Base-by-base conservation (phyloP, 257 asterid genomes). In the Solanum commersonii region DNA sequence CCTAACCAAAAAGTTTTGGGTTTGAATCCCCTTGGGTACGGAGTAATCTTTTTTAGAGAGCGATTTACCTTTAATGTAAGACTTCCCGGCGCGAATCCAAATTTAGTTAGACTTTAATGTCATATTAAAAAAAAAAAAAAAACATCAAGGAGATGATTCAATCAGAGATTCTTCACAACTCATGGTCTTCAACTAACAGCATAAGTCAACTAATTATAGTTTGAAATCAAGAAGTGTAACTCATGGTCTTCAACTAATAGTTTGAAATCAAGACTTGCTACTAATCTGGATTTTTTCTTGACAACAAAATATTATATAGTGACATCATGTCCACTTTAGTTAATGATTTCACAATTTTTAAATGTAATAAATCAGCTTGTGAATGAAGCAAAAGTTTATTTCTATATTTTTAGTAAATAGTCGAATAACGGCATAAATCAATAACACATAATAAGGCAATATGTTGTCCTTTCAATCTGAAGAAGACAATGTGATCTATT, bases 111-210 rank as follows among this genome's bases (percentile, higher is more conserved):
- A 13, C 56, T 4, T 44, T 2, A 44, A 13, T 44, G 16, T 44
- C 15, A 16, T 11, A 44, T 44, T 37, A 6, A 35, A 37, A 38
- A 38, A 38, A 37, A n/a, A 40, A 40, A 44, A 44, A 46, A 46
- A 46, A 1, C 84, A 79, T 44, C 86, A 82, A 87, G 46, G 68
- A 86, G 83, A 93, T 90, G 93, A 94, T 92, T 93, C 95, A 90
- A 86, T 79, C 93, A 46, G 90, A 89, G 88, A 73, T 84, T 73
- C 78, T 93, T 59, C 90, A 87, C 27, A 94, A 95, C 42, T 88
- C 93, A 25, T 91, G 95, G 93, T 87, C 89, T 90, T 88, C 91
- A 76, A 74, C 46, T 78, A 91, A 87, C 74, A 49, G 59, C 59
- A 49, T 2, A 49, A 49, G 59, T 49, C 59, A 49, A 49, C 59